phyloP scores from a whole-genome alignment of 305 asterid genomes.

The Fraxinus albicans region DNA sequence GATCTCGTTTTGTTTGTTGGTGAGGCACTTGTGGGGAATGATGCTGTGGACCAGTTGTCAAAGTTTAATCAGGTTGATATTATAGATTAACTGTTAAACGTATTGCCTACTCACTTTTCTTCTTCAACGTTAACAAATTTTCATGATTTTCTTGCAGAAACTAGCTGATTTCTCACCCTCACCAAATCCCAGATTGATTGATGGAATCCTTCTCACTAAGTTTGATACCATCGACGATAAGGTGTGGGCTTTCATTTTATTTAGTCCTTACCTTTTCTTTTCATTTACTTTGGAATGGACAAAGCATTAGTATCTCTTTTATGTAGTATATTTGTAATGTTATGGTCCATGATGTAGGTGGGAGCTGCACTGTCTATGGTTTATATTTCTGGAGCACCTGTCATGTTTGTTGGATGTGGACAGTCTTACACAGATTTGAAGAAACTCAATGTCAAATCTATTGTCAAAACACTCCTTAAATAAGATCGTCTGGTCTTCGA shows the following conservation, averaged over 20 bases:
- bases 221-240: constrained; percentile 97
- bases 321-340: neutral
- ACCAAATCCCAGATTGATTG: constrained; percentile 78
- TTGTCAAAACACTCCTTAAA: constrained; percentile 84
- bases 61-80: constrained; percentile 80
- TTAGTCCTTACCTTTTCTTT: neutral
- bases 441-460: constrained; percentile 91
- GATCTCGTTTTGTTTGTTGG: constrained; percentile 91
- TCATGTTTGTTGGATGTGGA: constrained; percentile 95
- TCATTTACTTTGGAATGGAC: neutral
- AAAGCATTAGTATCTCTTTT: neutral
- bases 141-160: constrained; percentile 53
- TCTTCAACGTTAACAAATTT: neutral
- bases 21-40: constrained; percentile 98
- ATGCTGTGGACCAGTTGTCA: constrained; percentile 89
- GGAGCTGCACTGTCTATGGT: constrained; percentile 99
- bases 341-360: constrained; percentile 44
- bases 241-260: constrained; percentile 36
- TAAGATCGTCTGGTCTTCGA: constrained; percentile 23
- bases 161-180: constrained; percentile 87
- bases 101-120: neutral
- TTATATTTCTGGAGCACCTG: constrained; percentile 90
- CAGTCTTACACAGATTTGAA: constrained; percentile 89
- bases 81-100: too few relatives aligned
- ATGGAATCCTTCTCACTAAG: constrained; percentile 90